Conservation (phyloP, 2,329 filamentous ascomycete species). For the Sporothrix curviconia region DNA sequence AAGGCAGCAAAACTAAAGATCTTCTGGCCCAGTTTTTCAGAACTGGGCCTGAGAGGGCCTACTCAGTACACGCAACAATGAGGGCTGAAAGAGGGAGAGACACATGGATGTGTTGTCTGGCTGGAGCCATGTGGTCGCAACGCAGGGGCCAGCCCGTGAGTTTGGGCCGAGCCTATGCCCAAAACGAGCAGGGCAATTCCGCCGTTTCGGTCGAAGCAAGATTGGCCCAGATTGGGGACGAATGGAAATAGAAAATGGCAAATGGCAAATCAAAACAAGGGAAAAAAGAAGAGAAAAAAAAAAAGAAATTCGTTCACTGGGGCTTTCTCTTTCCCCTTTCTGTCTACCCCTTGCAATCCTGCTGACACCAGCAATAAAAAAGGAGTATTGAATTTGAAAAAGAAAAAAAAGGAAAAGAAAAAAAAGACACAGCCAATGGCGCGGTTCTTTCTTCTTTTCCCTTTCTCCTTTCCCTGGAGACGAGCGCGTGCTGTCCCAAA, state of each 20-base stretch:
- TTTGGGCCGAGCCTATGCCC: too few relatives aligned
- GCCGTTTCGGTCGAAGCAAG: neutral
- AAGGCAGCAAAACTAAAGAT: neutral
- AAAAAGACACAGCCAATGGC: neutral
- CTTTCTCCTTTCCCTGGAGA: too few relatives aligned
- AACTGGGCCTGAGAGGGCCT: too few relatives aligned
- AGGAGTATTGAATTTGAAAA: neutral
- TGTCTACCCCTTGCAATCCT: neutral
- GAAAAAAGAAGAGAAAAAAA: neutral
- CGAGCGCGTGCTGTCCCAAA: too few relatives aligned
- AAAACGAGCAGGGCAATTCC: too few relatives aligned
- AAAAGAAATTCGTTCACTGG: slow-evolving; percentile 2
- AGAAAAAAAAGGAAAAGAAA: neutral
- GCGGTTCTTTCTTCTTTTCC: too few relatives aligned
- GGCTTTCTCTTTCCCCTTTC: neutral
- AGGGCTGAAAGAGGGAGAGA: too few relatives aligned
- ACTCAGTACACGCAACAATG: too few relatives aligned
- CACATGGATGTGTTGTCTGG: too few relatives aligned
- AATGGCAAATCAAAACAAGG: neutral
- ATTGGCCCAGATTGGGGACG: neutral
- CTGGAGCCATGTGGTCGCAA: neutral
- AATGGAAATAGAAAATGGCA: too few relatives aligned
- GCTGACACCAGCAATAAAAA: neutral
- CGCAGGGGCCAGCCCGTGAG: neutral
- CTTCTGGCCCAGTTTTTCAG: too few relatives aligned